Conservation (phyloP, 2,329 filamentous ascomycete genomes). For the Colletotrichum shisoi region DNA sequence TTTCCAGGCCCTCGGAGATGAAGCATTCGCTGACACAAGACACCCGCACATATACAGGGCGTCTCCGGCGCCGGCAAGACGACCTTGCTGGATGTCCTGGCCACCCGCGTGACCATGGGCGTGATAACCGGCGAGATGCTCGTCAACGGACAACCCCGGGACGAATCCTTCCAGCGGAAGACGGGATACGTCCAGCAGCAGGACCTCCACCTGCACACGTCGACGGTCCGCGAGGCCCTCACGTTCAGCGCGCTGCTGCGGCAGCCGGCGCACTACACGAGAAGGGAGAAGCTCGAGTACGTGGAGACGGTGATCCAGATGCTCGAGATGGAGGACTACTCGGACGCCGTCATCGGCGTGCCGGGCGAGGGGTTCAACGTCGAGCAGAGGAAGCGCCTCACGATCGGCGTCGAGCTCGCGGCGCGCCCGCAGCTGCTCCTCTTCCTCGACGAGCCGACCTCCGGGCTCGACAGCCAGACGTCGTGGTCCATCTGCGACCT, state of each 20-base stretch:
- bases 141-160: slow-evolving; percentile 68
- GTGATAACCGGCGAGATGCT: slow-evolving; percentile 72
- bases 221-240: slow-evolving; percentile 67
- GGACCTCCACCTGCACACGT: slow-evolving; percentile 52
- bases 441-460: slow-evolving; percentile 82
- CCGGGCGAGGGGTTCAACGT: slow-evolving; percentile 64
- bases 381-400: slow-evolving; percentile 64
- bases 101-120: slow-evolving; percentile 72
- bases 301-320: slow-evolving; percentile 46
- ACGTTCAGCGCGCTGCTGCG: slow-evolving; percentile 72
- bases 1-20: no score
- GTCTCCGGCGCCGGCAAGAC: slow-evolving; percentile 50
- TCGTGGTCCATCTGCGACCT: slow-evolving; percentile 77
- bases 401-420: slow-evolving; percentile 80
- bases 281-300: slow-evolving; percentile 43
- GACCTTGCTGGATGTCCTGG: slow-evolving; percentile 67
- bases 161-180: slow-evolving; percentile 71
- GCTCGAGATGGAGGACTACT: slow-evolving; percentile 65
- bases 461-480: slow-evolving; percentile 77
- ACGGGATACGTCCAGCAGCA: slow-evolving; percentile 73
- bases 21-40: background rate
- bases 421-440: slow-evolving; percentile 75
- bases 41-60: slow-evolving; percentile 14
- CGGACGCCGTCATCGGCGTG: slow-evolving; percentile 73
- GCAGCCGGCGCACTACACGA: slow-evolving; percentile 65